A percentile compares a stretch with the other conserved stretches of the same genome.
Conservation (phyloP, 2,329 filamentous ascomycete genomes). For the Emmonsiellopsis sp. region DNA sequence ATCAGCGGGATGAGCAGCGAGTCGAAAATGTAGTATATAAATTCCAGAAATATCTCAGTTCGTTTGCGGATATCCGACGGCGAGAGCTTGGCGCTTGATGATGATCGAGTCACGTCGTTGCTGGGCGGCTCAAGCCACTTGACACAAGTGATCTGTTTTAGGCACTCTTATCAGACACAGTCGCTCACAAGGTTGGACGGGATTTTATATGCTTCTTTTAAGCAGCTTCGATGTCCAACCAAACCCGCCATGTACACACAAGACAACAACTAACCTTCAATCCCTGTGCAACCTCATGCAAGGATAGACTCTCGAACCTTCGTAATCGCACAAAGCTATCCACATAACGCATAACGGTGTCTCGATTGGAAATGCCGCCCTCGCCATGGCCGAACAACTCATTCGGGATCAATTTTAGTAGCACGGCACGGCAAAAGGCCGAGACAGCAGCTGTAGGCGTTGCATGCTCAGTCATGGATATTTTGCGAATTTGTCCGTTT, state of each 20-base stretch:
- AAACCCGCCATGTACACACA: too few species aligned
- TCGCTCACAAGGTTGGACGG: not conserved
- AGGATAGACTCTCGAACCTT: conserved; percentile 68
- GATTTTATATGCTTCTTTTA: not conserved
- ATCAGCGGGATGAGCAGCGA: conserved; percentile 82
- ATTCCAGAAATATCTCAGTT: conserved; percentile 68
- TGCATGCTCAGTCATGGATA: conserved; percentile 56
- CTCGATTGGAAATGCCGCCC: conserved; percentile 51
- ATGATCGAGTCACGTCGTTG: conserved; percentile 24
- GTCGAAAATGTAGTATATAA: conserved; percentile 89
- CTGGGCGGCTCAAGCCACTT: conserved; percentile 60
- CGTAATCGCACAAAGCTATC: conserved; percentile 69
- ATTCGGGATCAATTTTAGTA: conserved; percentile 63
- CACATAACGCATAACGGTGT: conserved; percentile 55
- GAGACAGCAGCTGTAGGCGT: conserved; percentile 63
- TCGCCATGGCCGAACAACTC: conserved; percentile 62
- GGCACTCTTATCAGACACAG: not conserved
- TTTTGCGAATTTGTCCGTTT: conserved; percentile 8
- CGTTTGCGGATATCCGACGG: conserved; percentile 67
- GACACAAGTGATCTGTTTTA: conserved; percentile 54
- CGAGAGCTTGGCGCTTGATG: conserved; percentile 47
- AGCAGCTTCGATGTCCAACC: too few species aligned
- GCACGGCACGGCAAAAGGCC: conserved; percentile 71
- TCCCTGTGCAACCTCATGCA: conserved; percentile 69
- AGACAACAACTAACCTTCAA: conserved; percentile 52